Base-by-base conservation (phyloP, 495 filamentous ascomycete genomes). In the Aspergillus panamensis region DNA sequence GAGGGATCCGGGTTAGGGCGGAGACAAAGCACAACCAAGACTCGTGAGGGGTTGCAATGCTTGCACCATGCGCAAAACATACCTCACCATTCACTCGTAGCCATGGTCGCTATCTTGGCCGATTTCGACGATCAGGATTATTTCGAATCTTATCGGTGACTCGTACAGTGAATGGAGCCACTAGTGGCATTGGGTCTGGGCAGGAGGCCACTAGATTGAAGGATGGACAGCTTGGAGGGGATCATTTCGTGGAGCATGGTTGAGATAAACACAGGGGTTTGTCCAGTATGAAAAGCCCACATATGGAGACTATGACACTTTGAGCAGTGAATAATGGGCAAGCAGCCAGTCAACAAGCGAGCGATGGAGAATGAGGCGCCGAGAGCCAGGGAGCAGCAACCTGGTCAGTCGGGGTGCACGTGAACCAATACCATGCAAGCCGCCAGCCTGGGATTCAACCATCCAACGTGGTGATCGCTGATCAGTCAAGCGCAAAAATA, bases 91-190 rank as follows among this genome's bases (percentile, higher is more conserved):
- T 16, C 32, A 55, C 51, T 37, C 32, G 31, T 25, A 60, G 29
- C 45, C 53, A 42, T 50, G 49, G 51, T 55, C 51, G 30, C 20
- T 60, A 59, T 60, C 57, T 63, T 63, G 61, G 57, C 61, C 33
- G 43, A 57, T 63, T 52, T 54, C 60, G 55, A 59, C 32, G 14
- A 55, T 25, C 44, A 13, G 8, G 55, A 57, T 44, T 53, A 20
- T 44, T 29, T 44, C 32, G 48, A 40, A 35, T 47, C 30, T 42
- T 49, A 47, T 53, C 47, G 31, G 37, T 30, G 37, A 52, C 39
- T 42, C 14, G 17, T 52, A 10, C 7, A 16, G 14, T 48, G 12
- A 20, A 6, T 33, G 16, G 51, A 50, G 51, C 40, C 55, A 48
- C 62, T 59, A 61, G 51, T 52, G 45, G 45, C 58, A 61, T 64